phyloP scores from a whole-genome alignment of 2,329 filamentous ascomycete genomes.

The Colletotrichum paranaense region DNA sequence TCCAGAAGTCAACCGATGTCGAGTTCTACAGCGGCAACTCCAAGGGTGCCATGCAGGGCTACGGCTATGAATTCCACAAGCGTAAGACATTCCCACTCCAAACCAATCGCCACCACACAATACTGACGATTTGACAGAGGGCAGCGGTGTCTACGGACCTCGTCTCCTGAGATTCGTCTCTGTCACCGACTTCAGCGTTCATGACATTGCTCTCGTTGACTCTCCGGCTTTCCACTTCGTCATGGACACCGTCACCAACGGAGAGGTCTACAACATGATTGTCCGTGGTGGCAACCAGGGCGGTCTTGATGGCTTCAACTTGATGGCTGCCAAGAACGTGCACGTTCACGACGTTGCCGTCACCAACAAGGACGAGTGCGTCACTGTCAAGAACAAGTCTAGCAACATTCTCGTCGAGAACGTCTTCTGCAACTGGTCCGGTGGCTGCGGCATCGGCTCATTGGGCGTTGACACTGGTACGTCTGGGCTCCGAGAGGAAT shows the following conservation, averaged over 20 bases:
- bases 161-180: slow-evolving; percentile 56
- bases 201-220: slow-evolving; percentile 60
- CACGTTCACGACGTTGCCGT: slow-evolving; percentile 71
- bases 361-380: slow-evolving; percentile 71
- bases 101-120: no score
- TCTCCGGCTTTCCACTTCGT: slow-evolving; percentile 60
- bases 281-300: slow-evolving; percentile 62
- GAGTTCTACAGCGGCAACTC: slow-evolving; percentile 56
- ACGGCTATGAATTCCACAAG: slow-evolving; percentile 57
- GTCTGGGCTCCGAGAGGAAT: neutral
- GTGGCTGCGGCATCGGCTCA: slow-evolving; percentile 68
- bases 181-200: slow-evolving; percentile 57
- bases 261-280: slow-evolving; percentile 66
- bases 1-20: slow-evolving; percentile 49
- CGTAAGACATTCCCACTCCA: slow-evolving; percentile 10
- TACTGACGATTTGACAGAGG: slow-evolving; percentile 14
- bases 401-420: slow-evolving; percentile 68
- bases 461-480: slow-evolving; percentile 55
- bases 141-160: slow-evolving; percentile 42
- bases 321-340: slow-evolving; percentile 62
- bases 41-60: slow-evolving; percentile 59
- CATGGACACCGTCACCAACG: slow-evolving; percentile 58
- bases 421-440: slow-evolving; percentile 72
- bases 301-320: slow-evolving; percentile 67
- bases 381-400: slow-evolving; percentile 51